Evolutionary conservation across 192 early-diverging fungal species (phyloP).

Genomic region (Jimgerdemannia lactiflua): DNA sequence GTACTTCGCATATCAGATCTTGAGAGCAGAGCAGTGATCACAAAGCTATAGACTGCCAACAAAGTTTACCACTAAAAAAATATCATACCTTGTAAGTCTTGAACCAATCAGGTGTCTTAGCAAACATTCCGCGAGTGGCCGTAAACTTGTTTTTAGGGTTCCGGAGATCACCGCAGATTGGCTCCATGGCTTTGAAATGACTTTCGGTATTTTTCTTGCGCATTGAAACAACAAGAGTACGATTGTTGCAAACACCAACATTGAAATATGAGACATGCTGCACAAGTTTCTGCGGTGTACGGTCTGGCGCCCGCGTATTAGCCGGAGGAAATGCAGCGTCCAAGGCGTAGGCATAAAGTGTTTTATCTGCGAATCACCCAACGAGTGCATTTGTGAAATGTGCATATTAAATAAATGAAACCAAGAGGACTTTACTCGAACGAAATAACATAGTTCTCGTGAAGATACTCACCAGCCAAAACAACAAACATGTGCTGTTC

Average conservation of each 20-base stretch:
- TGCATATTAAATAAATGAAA: too few relatives aligned
- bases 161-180: slow-evolving; percentile 1
- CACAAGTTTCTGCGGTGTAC: slow-evolving; percentile 21
- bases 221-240: slow-evolving; percentile 49
- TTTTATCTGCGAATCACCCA: slow-evolving; percentile 40
- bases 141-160: background rate
- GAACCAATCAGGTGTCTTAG: background rate
- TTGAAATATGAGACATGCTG: slow-evolving; percentile 69
- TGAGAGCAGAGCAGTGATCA: too few relatives aligned
- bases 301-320: slow-evolving; percentile 29
- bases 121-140: background rate
- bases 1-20: too few relatives aligned
- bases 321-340: slow-evolving; percentile 67
- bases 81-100: too few relatives aligned
- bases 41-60: too few relatives aligned
- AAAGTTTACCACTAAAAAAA: too few relatives aligned
- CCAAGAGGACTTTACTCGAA: too few relatives aligned
- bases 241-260: slow-evolving; percentile 56
- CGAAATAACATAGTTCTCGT: background rate
- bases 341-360: slow-evolving; percentile 69
- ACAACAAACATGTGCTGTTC: slow-evolving; percentile 77
- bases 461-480: slow-evolving; percentile 48
- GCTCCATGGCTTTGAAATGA: slow-evolving; percentile 26
- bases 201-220: slow-evolving; percentile 26
- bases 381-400: background rate